Base-by-base conservation (phyloP, 768 basidiomycete genomes). In the Russula virescens region DNA sequence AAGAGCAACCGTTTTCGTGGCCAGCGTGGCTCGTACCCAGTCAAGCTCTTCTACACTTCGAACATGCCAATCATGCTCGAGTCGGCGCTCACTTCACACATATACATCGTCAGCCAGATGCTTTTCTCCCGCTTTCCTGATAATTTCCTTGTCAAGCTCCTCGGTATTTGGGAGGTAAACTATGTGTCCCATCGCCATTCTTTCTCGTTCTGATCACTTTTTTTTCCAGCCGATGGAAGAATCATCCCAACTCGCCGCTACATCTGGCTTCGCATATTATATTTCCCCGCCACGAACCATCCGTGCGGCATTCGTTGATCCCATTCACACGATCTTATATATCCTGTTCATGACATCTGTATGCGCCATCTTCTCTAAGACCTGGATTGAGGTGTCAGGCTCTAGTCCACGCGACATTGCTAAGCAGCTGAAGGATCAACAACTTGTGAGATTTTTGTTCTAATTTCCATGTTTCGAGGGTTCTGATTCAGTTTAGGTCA, bases 61-160 rank as follows among this genome's bases (percentile, higher is more conserved):
- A 99, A 98, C 79, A 99, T 98, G 96, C 96, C 96, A 61, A 98
- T 99, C 80, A 99, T 99, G 96, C 84, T 98, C 63, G 91, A 98
- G 77, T 87, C 84, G 16, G 95, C 95, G 16, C 79, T 98, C 60
- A 93, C 93, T 1, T 88, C 86, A 61, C 96, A 99, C 74, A 86
- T 99, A 34, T 98, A 94, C 79, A 91, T 98, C 75, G 82, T 98
- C 69, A 90, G 86, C 34, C 97, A 98, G 77, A 98, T 98, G 95
- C 83, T 98, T 64, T 87, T 88, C 43, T 81, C 80, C 40, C 84
- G 96, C 16, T 98, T 96, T 86, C 97, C 97, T 0, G 78, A 80
- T 68, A 97, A 97, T 79, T 74, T 98, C 66, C 79, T 98, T 66
- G 93, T 98, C 69, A 83, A 83, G 69, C 80, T 99, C 28, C 81